Evolutionary conservation across 805 yeast genomes (phyloP).

Genomic region (Komagataella mondaviorum): DNA sequence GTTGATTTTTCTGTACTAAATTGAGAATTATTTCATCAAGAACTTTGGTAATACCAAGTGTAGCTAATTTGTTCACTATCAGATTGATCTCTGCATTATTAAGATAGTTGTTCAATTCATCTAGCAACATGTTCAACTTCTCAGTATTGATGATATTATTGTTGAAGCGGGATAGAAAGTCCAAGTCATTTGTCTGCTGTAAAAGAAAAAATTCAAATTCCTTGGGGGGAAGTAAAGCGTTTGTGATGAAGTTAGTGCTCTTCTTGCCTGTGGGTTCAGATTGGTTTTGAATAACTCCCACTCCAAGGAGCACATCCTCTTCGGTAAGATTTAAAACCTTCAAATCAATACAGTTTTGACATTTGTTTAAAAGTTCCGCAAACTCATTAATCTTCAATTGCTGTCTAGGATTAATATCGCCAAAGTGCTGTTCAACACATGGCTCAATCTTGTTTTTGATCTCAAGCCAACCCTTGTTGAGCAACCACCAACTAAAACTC

Average conservation of each 20-base stretch:
- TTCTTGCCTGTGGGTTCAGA: slow-evolving; percentile 1
- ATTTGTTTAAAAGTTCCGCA: slow-evolving; percentile 24
- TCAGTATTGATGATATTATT: slow-evolving; percentile 5
- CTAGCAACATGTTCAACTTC: slow-evolving; percentile 14
- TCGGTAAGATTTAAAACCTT: slow-evolving; percentile 6
- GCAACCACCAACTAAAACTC: slow-evolving; percentile 86
- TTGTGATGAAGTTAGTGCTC: background rate
- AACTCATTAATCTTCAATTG: slow-evolving; percentile 56
- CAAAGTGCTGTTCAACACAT: slow-evolving; percentile 48
- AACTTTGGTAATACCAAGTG: slow-evolving; percentile 30
- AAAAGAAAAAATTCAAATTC: slow-evolving; percentile 39
- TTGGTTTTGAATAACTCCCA: slow-evolving; percentile 6
- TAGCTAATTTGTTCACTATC: slow-evolving; percentile 24
- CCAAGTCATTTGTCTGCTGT: slow-evolving; percentile 23
- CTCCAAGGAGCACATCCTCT: slow-evolving; percentile 1
- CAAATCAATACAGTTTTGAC: slow-evolving; percentile 22
- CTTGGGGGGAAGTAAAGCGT: slow-evolving; percentile 32
- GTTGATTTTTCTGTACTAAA: slow-evolving; percentile 5
- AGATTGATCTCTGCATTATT: slow-evolving; percentile 11
- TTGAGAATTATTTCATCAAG: slow-evolving; percentile 26
- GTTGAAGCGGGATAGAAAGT: slow-evolving; percentile 3
- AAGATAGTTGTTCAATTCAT: slow-evolving; percentile 17
- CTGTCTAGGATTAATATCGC: slow-evolving; percentile 54
- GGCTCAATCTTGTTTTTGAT: slow-evolving; percentile 38
- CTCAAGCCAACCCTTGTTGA: slow-evolving; percentile 72